Percentiles rank a stretch among this genome's conserved stretches.
Evolutionary conservation across 768 basidiomycete species (phyloP).

Genomic region (Suillus occidentalis): DNA sequence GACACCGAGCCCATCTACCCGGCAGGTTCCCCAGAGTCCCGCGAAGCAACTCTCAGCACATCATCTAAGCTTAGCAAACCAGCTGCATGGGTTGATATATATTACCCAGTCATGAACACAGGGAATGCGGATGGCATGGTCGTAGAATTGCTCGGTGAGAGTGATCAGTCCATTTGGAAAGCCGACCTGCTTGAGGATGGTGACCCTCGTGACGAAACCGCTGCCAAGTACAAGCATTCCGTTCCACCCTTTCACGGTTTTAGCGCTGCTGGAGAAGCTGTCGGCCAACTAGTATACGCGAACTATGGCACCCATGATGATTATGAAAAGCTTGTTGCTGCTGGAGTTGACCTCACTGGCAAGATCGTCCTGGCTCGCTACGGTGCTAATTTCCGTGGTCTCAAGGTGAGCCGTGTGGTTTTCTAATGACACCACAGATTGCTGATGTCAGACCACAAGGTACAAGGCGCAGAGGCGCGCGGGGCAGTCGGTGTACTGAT

Average conservation of each 20-base stretch:
- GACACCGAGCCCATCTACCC: slow-evolving; percentile 54
- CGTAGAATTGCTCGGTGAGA: slow-evolving; percentile 61
- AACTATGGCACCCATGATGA: slow-evolving; percentile 79
- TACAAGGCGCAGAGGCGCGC: slow-evolving; percentile 80
- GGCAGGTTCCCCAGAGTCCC: slow-evolving; percentile 68
- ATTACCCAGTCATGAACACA: slow-evolving; percentile 87
- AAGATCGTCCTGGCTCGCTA: slow-evolving; percentile 81
- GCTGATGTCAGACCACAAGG: slow-evolving; percentile 37
- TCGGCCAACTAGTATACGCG: slow-evolving; percentile 71
- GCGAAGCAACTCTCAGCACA: slow-evolving; percentile 61
- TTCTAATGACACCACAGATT: slow-evolving; percentile 21
- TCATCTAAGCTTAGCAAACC: slow-evolving; percentile 49
- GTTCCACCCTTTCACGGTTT: slow-evolving; percentile 88
- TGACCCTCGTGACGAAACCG: slow-evolving; percentile 69
- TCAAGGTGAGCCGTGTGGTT: slow-evolving; percentile 56
- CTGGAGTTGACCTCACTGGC: slow-evolving; percentile 72
- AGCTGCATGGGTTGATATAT: slow-evolving; percentile 80
- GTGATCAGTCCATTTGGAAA: slow-evolving; percentile 57
- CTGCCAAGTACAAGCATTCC: slow-evolving; percentile 60
- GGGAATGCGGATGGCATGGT: slow-evolving; percentile 57
- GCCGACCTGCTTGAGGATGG: slow-evolving; percentile 77
- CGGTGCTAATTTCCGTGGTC: slow-evolving; percentile 74
- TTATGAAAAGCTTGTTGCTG: slow-evolving; percentile 57
- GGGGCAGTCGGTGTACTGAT: slow-evolving; percentile 80
- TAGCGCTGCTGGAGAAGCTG: slow-evolving; percentile 72